Percentiles rank a stretch among this genome's conserved stretches.
phyloP scores from a whole-genome alignment of 2,329 filamentous ascomycete species.

The Cercospora sp. region DNA sequence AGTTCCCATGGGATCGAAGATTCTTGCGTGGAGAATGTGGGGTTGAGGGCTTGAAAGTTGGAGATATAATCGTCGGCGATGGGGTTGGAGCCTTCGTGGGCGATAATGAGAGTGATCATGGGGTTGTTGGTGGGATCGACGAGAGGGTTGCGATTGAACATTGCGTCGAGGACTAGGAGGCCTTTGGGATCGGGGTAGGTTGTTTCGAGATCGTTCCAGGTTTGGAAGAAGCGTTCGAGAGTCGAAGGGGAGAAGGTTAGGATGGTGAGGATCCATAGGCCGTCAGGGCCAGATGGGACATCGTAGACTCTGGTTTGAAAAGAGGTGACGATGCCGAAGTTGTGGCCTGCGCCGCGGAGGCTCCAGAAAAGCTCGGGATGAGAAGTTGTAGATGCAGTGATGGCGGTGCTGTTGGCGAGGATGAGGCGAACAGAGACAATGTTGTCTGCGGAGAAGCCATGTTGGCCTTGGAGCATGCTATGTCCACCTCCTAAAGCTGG shows the following conservation, averaged over 20 bases:
- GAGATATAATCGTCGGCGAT: neutral
- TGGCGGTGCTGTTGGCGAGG: constrained; percentile 43
- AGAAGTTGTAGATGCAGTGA: constrained; percentile 44
- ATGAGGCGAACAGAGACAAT: constrained; percentile 45
- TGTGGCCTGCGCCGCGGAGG: constrained; percentile 48
- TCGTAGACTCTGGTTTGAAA: neutral
- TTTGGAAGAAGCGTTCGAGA: constrained; percentile 1
- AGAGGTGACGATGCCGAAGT: constrained; percentile 45
- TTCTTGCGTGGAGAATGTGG: neutral
- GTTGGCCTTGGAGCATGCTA: constrained; percentile 26
- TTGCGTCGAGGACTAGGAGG: neutral
- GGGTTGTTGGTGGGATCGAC: neutral
- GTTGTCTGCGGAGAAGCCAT: constrained; percentile 57
- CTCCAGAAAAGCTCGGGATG: constrained; percentile 55
- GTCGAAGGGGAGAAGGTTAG: neutral
- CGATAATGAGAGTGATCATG: constrained; percentile 1
- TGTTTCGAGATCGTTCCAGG: constrained; percentile 1
- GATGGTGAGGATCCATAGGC: neutral
- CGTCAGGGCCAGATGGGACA: neutral
- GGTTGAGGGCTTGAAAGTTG: neutral
- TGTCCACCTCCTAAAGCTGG: constrained; percentile 23
- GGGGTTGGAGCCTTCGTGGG: neutral
- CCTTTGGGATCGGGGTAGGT: neutral
- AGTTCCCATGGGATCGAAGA: neutral
- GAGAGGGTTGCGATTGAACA: neutral